Percentiles rank a stretch among this genome's conserved stretches.
These are phyloP conservation scores for Elongisporangium prolatum DNA, from an alignment of 352 stramenopile species.

Conservation along the genomic window DNA sequence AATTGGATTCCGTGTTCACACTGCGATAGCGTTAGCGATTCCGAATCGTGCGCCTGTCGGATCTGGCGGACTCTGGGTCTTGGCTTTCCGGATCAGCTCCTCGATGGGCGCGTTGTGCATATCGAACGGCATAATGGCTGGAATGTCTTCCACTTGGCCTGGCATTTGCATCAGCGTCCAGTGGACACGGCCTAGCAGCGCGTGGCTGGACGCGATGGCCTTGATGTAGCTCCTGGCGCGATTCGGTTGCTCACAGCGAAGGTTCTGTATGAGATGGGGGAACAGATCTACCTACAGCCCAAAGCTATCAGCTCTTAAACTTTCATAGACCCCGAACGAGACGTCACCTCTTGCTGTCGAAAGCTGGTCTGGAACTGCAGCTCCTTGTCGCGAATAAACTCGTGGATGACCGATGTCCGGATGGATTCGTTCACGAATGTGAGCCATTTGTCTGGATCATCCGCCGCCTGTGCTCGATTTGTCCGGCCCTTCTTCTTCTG, in stretches of 20 bases:
- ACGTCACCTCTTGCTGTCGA: constrained; percentile 39
- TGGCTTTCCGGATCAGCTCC: constrained; percentile 32
- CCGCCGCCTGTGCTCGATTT: neutral
- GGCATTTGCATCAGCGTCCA: constrained; percentile 27
- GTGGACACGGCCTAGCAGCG: constrained; percentile 38
- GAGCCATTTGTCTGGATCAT: constrained; percentile 32
- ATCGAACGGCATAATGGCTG: constrained; percentile 27
- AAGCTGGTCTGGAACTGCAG: constrained; percentile 29
- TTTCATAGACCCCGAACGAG: neutral
- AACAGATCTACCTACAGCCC: constrained; percentile 37
- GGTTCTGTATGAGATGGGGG: constrained; percentile 51
- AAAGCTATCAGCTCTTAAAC: neutral
- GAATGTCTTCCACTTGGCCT: constrained; percentile 31
- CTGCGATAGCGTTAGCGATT: neutral
- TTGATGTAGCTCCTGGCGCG: constrained; percentile 51
- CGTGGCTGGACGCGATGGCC: constrained; percentile 32
- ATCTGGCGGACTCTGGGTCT: constrained; percentile 15
- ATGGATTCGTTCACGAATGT: constrained; percentile 34
- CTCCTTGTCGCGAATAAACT: constrained; percentile 36
- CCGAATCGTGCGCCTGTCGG: constrained; percentile 25
- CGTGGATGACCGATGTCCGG: constrained; percentile 28
- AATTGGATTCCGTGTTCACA: too few species aligned
- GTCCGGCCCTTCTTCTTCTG: constrained; percentile 9
- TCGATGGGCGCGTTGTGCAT: constrained; percentile 27
- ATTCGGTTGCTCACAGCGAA: constrained; percentile 53